Conservation (phyloP, 805 yeast species). For the Tetrapisispora iriomotensis region DNA sequence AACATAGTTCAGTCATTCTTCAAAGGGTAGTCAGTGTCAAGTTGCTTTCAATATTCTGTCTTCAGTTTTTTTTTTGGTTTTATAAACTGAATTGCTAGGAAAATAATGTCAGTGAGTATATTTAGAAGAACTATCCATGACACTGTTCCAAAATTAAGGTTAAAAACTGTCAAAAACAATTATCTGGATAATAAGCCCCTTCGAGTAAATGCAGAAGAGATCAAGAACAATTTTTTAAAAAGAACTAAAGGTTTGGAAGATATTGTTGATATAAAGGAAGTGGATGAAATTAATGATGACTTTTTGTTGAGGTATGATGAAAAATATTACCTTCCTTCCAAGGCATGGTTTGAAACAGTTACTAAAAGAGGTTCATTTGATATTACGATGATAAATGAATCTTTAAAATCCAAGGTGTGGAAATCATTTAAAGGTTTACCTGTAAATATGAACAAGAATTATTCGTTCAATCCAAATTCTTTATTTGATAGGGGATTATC, state of each 20-base stretch:
- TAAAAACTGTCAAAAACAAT: neutral
- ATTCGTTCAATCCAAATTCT: constrained; percentile 5
- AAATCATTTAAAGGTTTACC: neutral
- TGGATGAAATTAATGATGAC: constrained; percentile 13
- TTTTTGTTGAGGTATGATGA: constrained; percentile 12
- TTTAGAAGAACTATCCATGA: too few species aligned
- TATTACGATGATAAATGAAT: constrained; percentile 1
- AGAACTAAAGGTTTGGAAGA: constrained; percentile 25
- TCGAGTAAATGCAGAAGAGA: constrained; percentile 9
- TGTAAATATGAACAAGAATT: neutral
- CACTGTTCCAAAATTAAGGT: neutral
- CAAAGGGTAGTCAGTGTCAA: too few species aligned
- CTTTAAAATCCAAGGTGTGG: neutral
- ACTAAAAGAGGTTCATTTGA: neutral
- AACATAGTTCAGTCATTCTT: too few species aligned
- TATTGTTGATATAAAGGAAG: constrained; percentile 18
- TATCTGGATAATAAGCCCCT: neutral
- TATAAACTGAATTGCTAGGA: too few species aligned
- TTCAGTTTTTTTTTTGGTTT: too few species aligned
- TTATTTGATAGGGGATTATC: constrained; percentile 20
- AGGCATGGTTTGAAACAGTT: constrained; percentile 14
- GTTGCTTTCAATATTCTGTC: too few species aligned
- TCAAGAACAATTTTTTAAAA: constrained; percentile 13
- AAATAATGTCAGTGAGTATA: too few species aligned
- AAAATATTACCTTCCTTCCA: constrained; percentile 20